phyloP scores from a whole-genome alignment of 176 grass and related monocot species.

The Eleusine indica region DNA sequence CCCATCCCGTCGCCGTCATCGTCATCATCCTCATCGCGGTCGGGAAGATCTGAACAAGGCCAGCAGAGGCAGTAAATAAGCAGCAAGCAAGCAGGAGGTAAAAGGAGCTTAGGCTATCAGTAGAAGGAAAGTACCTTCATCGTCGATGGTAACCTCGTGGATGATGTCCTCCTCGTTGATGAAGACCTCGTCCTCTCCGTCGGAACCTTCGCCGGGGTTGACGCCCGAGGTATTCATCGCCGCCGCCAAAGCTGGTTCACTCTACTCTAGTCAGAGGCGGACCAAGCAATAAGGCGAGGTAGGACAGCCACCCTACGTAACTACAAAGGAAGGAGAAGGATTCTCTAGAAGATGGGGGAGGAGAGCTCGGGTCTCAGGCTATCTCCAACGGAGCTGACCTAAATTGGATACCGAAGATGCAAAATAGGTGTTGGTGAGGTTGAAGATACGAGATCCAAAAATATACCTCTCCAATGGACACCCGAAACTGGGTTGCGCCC shows the following conservation, averaged over 20 bases:
- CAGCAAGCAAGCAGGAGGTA: neutral
- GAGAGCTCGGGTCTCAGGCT: too few species aligned
- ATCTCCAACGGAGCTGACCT: too few species aligned
- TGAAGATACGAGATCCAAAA: too few species aligned
- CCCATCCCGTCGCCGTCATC: constrained; percentile 38
- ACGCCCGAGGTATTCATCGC: constrained; percentile 56
- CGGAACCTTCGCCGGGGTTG: constrained; percentile 29
- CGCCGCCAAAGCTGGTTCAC: neutral
- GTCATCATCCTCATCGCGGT: constrained; percentile 36
- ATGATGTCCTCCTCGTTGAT: constrained; percentile 75
- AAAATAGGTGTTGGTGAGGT: too few species aligned
- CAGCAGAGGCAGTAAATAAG: neutral
- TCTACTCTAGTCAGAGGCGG: neutral
- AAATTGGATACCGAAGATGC: too few species aligned
- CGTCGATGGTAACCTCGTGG: constrained; percentile 60
- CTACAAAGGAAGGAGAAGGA: too few species aligned
- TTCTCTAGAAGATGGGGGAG: too few species aligned
- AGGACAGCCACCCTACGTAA: too few species aligned
- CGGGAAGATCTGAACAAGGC: constrained; percentile 56
- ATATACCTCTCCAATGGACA: too few species aligned
- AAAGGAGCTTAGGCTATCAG: neutral
- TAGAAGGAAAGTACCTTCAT: constrained; percentile 44
- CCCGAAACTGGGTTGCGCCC: too few species aligned
- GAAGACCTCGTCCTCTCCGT: constrained; percentile 58
- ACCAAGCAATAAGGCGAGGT: too few species aligned